Evolutionary conservation across 2,329 filamentous ascomycete genomes (phyloP).

Genomic region (Byssoonygena ceratinophila): DNA sequence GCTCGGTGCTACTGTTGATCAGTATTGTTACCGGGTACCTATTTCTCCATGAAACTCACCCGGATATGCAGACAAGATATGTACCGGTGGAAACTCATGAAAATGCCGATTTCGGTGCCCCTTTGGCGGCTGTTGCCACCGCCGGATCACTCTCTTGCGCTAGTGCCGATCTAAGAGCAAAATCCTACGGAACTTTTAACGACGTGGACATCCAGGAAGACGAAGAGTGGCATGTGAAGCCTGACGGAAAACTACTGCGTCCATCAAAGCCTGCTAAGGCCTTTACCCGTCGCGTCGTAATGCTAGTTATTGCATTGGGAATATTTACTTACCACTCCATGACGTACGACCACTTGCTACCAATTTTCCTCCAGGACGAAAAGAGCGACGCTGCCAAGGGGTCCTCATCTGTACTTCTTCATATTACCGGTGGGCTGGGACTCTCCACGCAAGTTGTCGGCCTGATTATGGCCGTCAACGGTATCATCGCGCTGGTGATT

Average conservation of each 20-base stretch:
- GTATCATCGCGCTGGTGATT: conserved; percentile 59
- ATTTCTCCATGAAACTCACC: conserved; percentile 79
- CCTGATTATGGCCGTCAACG: conserved; percentile 58
- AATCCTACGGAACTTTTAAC: conserved; percentile 67
- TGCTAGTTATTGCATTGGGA: conserved; percentile 68
- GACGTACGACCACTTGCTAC: conserved; percentile 84
- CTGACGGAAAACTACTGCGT: conserved; percentile 27
- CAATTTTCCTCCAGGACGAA: conserved; percentile 80
- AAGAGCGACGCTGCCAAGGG: conserved; percentile 27
- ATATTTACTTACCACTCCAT: conserved; percentile 94
- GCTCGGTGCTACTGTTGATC: conserved; percentile 61
- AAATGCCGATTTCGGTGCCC: conserved; percentile 14
- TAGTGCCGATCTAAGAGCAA: conserved; percentile 61
- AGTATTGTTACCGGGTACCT: conserved; percentile 74
- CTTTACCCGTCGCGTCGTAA: conserved; percentile 56
- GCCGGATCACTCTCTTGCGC: conserved; percentile 64
- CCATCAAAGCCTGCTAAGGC: conserved; percentile 33
- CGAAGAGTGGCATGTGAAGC: conserved; percentile 39
- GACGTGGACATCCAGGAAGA: conserved; percentile 45
- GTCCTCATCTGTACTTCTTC: conserved; percentile 38
- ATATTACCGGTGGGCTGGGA: conserved; percentile 55
- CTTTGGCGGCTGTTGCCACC: conserved; percentile 53
- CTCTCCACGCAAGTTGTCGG: conserved; percentile 57
- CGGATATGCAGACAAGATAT: conserved; percentile 55
- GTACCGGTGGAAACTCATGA: conserved; percentile 48